A percentile compares a stretch with the other conserved stretches of the same genome.
Conservation (phyloP, 139 green algal species). For the Raphidocelis subcapitata region DNA sequence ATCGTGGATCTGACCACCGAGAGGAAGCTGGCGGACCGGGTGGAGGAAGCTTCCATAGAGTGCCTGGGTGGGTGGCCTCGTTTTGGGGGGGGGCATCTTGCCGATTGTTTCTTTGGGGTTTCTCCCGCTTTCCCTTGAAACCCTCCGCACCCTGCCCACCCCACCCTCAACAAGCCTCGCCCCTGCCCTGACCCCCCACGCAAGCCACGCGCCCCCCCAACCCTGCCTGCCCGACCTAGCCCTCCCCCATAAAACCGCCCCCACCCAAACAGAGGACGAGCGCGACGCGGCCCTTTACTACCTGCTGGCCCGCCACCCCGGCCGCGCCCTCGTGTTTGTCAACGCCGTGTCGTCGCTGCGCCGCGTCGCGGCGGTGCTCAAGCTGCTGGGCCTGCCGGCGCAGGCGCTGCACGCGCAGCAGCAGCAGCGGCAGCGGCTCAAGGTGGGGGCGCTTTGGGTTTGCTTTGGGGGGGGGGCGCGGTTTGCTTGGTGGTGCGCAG, state of each 20-base stretch:
- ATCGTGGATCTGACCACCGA: slow-evolving; percentile 81
- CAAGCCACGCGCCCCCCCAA: no score
- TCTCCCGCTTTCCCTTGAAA: no score
- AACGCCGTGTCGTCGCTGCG: slow-evolving; percentile 74
- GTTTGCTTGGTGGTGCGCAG: no score
- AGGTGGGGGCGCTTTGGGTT: slow-evolving; percentile 28
- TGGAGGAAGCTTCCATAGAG: slow-evolving; percentile 52
- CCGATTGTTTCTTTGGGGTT: no score
- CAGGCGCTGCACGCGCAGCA: slow-evolving; percentile 79
- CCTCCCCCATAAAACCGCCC: no score
- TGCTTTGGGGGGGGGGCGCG: no score
- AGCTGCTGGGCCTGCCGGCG: slow-evolving; percentile 74
- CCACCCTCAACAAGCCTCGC: background rate
- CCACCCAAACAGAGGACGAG: slow-evolving; percentile 66
- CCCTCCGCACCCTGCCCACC: no score
- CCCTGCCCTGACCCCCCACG: no score
- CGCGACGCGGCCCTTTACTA: slow-evolving; percentile 88
- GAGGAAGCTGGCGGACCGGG: slow-evolving; percentile 55
- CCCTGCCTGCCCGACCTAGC: no score
- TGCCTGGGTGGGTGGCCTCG: no score
- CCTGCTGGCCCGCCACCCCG: slow-evolving; percentile 76
- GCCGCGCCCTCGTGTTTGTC: slow-evolving; percentile 89
- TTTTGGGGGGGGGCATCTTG: no score
- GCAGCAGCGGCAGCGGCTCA: slow-evolving; percentile 95
- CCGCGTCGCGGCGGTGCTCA: slow-evolving; percentile 80